Conservation (phyloP, 2,329 filamentous ascomycete species). For the Cladosporium sphaerospermum region DNA sequence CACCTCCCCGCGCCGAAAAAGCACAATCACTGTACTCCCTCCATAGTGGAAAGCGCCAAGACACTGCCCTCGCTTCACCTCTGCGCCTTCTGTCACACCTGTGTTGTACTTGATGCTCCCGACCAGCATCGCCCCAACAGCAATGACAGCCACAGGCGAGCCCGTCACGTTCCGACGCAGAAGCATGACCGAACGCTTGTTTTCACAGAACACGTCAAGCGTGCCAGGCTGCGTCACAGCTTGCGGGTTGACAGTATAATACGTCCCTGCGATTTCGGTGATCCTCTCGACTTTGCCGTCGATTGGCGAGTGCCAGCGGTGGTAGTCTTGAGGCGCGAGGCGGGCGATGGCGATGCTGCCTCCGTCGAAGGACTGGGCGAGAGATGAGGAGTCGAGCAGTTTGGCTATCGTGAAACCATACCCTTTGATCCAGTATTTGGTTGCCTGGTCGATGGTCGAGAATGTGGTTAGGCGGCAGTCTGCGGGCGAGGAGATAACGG, state of each 20-base stretch:
- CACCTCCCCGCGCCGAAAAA: slow-evolving; percentile 34
- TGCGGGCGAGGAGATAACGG: slow-evolving; percentile 30
- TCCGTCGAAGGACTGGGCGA: slow-evolving; percentile 31
- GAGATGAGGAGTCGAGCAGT: slow-evolving; percentile 24
- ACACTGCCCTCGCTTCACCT: slow-evolving; percentile 35
- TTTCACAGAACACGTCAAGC: slow-evolving; percentile 41
- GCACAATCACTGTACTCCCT: slow-evolving; percentile 38
- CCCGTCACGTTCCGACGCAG: slow-evolving; percentile 27
- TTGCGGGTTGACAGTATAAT: slow-evolving; percentile 40
- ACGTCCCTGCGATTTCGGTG: slow-evolving; percentile 34
- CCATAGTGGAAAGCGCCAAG: slow-evolving; percentile 39
- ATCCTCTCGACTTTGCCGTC: slow-evolving; percentile 30
- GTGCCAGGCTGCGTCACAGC: slow-evolving; percentile 36
- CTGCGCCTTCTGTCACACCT: slow-evolving; percentile 29
- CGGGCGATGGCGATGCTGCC: slow-evolving; percentile 35
- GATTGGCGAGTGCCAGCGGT: slow-evolving; percentile 35
- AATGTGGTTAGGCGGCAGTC: slow-evolving; percentile 37
- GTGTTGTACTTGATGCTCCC: slow-evolving; percentile 37
- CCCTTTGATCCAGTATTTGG: slow-evolving; percentile 40
- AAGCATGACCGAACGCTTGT: slow-evolving; percentile 36
- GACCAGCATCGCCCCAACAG: slow-evolving; percentile 41
- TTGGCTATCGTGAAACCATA: slow-evolving; percentile 33
- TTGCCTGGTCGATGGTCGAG: slow-evolving; percentile 33
- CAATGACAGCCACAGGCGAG: slow-evolving; percentile 32
- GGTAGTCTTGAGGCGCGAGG: slow-evolving; percentile 39